A percentile compares a stretch with the other conserved stretches of the same genome.
phyloP scores from a whole-genome alignment of 192 early-diverging fungal species.

The Oehlia diaphana region DNA sequence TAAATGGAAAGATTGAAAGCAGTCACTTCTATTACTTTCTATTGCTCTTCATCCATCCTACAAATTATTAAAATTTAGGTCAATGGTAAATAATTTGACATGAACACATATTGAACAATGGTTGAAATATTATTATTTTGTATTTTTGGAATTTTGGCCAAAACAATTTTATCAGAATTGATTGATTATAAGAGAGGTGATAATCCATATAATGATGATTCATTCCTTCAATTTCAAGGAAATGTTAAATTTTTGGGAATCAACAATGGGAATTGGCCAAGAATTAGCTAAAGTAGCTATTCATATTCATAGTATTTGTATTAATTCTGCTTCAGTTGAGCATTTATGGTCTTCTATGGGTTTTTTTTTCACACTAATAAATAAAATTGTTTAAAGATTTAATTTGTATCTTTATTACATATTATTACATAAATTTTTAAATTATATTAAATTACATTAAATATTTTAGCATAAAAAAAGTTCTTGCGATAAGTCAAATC shows the following conservation, averaged over 20 bases:
- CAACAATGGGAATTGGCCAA: neutral
- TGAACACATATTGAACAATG: neutral
- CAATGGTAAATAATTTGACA: neutral
- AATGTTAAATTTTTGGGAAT: conserved; percentile 17
- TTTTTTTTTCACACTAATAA: no score
- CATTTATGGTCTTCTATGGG: no score
- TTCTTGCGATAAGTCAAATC: no score
- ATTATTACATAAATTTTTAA: no score
- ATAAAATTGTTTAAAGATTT: no score
- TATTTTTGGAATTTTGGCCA: neutral
- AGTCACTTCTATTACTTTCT: neutral
- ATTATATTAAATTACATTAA: no score
- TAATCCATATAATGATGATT: conserved; percentile 14
- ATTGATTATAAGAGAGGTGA: conserved; percentile 4
- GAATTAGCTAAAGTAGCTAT: neutral
- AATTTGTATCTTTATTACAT: no score
- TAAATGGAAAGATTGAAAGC: neutral
- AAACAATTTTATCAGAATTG: conserved; percentile 7
- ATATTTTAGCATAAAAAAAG: no score
- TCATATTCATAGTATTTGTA: no score
- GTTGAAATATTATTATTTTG: neutral
- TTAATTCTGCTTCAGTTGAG: no score
- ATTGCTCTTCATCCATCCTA: neutral
- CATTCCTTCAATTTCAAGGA: neutral
- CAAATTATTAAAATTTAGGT: neutral